Conservation (phyloP, 129 eudicot genomes). For the Erigeron canadensis region DNA sequence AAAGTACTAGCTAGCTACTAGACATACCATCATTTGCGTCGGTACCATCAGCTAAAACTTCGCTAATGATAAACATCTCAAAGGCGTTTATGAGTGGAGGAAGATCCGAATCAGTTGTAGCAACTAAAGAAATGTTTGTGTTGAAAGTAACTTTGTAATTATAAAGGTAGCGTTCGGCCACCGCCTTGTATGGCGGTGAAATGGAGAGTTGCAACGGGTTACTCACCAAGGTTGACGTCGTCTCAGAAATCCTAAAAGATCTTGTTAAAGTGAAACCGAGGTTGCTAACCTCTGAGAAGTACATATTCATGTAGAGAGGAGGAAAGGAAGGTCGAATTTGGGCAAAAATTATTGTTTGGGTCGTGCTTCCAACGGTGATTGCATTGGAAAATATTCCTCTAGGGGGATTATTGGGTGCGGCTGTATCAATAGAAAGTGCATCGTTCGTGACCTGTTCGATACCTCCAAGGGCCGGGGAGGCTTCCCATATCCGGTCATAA, state of each 20-base stretch:
- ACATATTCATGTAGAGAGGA: conserved; percentile 16
- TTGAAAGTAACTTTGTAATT: neutral
- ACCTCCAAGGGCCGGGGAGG: neutral
- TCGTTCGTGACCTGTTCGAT: neutral
- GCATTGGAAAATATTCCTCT: neutral
- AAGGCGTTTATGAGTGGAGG: conserved; percentile 32
- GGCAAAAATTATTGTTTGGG: neutral
- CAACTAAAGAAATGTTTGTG: conserved; percentile 15
- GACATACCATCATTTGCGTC: conserved; percentile 24
- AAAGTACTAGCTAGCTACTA: neutral
- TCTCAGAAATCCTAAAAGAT: conserved; percentile 16
- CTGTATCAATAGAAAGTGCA: neutral
- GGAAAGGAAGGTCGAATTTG: neutral
- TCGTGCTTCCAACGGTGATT: neutral
- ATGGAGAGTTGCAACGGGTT: neutral
- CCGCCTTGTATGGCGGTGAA: conserved; percentile 11
- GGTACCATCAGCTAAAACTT: conserved; percentile 24
- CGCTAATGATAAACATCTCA: conserved; percentile 21
- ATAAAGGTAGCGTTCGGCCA: neutral
- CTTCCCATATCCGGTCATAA: neutral
- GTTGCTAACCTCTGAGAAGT: conserved; percentile 28
- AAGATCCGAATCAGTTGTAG: conserved; percentile 27
- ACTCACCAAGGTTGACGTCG: neutral
- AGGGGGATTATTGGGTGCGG: conserved; percentile 6
- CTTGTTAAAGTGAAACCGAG: conserved; percentile 16